Evolutionary conservation across 352 stramenopile genomes (phyloP), one percentile per base, ranked within the genome.

Genomic region (Globisporangium echinulatum): DNA sequence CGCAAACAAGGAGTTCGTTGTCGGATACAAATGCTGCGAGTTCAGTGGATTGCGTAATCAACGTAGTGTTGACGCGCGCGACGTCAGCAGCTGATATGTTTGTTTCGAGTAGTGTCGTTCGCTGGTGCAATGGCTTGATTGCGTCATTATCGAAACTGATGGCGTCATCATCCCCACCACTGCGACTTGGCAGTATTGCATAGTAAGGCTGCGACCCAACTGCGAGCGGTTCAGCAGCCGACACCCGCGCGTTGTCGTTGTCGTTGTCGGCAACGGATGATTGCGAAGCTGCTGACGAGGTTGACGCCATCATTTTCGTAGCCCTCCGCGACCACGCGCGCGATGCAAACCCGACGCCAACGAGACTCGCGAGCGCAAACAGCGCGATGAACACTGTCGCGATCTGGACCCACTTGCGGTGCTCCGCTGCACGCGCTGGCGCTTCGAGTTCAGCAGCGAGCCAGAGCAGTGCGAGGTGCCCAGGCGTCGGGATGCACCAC

Each of bases 1-100:
- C 72, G 48, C 77, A 74, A 52, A 67, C 69, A n/a, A 77, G 68
- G 14, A 87, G 68, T 9, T 83, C 75, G 2, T 64, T 59, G 49
- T 87, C 75, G 5, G 47, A 50, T 46, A 70, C 73, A 11, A 87
- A 76, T 0, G 58, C 62, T 9, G 59, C 48, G 25, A 87, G 57
- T 43, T 85, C 71, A 5, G 65, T 57, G 4, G 76, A 80, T 36
- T 54, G 19, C 5, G 25, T 13, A 7, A 60, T 50, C 15, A 59
- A 42, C n/a, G 46, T 52, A 37, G 64, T 55, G 43, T 70, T 67
- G 6, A 25, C n/a, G 13, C 49, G 52, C 4, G 54, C 55, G 49
- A 67, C 54, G 5, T 36, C 51, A n/a, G 38, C 14, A 53, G 50
- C 36, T 49, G 58, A 7, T 52, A 62, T 47, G 42, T 0, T 43